phyloP scores from a whole-genome alignment of 2,329 filamentous ascomycete species.

The Scedosporium boydii region DNA sequence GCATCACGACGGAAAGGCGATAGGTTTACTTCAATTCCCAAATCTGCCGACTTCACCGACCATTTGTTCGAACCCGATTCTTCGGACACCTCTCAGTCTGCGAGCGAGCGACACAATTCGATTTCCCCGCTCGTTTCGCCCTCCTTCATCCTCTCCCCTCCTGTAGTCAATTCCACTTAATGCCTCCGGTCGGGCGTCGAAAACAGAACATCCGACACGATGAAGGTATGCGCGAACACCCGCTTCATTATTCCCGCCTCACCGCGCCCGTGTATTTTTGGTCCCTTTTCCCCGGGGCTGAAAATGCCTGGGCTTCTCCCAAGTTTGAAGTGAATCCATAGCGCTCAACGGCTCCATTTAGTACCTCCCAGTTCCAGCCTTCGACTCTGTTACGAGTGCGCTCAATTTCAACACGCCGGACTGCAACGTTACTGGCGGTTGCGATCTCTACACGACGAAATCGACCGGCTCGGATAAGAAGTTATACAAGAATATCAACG shows the following conservation, averaged over 20 bases:
- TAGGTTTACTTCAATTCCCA: background rate
- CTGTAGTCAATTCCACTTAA: conserved; percentile 1
- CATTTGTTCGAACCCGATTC: background rate
- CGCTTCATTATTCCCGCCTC: conserved; percentile 3
- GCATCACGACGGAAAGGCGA: background rate
- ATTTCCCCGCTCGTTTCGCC: background rate
- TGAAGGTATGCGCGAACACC: conserved; percentile 12
- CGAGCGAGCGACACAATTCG: background rate
- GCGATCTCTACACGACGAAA: conserved; percentile 96
- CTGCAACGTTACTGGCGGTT: conserved; percentile 83
- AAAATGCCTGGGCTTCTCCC: background rate
- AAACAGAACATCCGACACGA: conserved; percentile 10
- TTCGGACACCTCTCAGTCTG: background rate
- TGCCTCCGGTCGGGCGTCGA: conserved; percentile 4
- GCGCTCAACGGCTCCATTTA: conserved; percentile 25
- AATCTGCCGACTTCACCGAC: background rate
- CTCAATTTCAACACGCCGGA: conserved; percentile 94
- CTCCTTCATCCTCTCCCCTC: background rate
- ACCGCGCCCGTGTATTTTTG: background rate
- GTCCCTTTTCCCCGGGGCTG: too few relatives aligned
- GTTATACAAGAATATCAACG: conserved; percentile 90
- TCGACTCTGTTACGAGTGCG: conserved; percentile 83
- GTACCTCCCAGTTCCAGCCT: conserved; percentile 86
- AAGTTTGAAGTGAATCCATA: background rate
- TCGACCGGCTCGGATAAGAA: conserved; percentile 94